Conservation (phyloP, 768 basidiomycete genomes). For the Termitomyces heimii region DNA sequence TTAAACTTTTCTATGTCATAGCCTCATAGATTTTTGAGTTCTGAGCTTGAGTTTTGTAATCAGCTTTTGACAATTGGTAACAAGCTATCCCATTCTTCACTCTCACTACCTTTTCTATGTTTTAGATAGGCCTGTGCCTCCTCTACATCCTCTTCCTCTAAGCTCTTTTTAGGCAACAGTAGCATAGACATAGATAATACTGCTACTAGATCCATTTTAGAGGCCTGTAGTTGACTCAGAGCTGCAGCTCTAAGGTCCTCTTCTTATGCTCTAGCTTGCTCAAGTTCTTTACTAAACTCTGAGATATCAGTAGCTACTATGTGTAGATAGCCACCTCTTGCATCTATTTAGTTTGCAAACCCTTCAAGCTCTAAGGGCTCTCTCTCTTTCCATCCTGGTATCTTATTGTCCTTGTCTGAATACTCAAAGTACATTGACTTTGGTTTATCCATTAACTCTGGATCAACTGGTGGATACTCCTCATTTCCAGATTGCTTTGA, state of each 20-base stretch:
- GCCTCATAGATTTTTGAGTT: too few relatives aligned
- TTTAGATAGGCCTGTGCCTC: too few relatives aligned
- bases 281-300: background rate
- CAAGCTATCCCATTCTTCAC: too few relatives aligned
- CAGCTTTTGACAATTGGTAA: too few relatives aligned
- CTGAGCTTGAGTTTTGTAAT: too few relatives aligned
- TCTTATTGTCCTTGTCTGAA: background rate
- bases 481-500: background rate
- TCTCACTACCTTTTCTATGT: too few relatives aligned
- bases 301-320: background rate
- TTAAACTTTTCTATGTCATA: too few relatives aligned
- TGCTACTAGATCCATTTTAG: too few relatives aligned
- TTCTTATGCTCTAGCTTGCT: background rate
- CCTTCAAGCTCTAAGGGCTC: background rate
- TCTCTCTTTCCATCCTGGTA: background rate
- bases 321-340: background rate
- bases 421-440: background rate
- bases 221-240: background rate
- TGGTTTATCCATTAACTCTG: background rate
- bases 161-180: too few relatives aligned
- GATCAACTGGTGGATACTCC: background rate
- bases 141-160: too few relatives aligned
- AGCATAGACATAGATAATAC: too few relatives aligned
- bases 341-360: background rate
- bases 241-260: background rate